Conservation (phyloP, 164 flowering plant species). For the Magnolia kwangsiensis region DNA sequence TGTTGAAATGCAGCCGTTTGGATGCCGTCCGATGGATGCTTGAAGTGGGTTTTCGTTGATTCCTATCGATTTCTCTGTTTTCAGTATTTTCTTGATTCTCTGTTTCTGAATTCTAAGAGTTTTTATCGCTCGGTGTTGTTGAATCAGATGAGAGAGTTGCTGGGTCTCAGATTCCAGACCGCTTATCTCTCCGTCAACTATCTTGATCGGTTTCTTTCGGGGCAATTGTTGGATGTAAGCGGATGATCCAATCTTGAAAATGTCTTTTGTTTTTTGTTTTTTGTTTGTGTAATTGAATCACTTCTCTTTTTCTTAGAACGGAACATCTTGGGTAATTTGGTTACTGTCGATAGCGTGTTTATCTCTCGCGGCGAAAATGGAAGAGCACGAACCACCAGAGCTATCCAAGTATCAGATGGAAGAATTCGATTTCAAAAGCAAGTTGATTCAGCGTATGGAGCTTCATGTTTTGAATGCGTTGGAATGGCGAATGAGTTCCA, state of each 20-base stretch:
- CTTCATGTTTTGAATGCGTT: conserved; percentile 50
- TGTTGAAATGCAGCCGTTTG: conserved; percentile 50
- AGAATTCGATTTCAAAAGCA: conserved; percentile 35
- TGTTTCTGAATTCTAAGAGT: neutral
- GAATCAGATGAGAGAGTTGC: conserved; percentile 38
- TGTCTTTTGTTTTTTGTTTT: neutral
- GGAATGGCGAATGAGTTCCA: conserved; percentile 57
- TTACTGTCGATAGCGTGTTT: conserved; percentile 57
- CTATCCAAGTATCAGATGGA: conserved; percentile 37
- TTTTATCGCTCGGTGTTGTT: conserved; percentile 1
- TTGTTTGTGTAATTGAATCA: neutral
- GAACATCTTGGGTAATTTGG: conserved; percentile 48
- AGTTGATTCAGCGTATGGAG: conserved; percentile 56
- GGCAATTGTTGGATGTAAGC: conserved; percentile 48
- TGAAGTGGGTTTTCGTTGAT: conserved; percentile 34
- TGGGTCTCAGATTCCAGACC: conserved; percentile 47
- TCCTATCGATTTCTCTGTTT: conserved; percentile 6
- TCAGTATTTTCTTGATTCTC: neutral
- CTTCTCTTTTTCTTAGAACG: conserved; percentile 24
- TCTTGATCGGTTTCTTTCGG: conserved; percentile 57
- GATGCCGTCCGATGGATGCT: conserved; percentile 60
- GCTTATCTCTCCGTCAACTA: conserved; percentile 53
- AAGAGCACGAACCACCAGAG: conserved; percentile 41
- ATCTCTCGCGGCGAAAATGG: conserved; percentile 64
- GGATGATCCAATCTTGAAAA: no score